Evolutionary conservation across 31 red algal species (phyloP), one percentile per base, ranked within the genome.

Genomic region (Endocladia muricata): DNA sequence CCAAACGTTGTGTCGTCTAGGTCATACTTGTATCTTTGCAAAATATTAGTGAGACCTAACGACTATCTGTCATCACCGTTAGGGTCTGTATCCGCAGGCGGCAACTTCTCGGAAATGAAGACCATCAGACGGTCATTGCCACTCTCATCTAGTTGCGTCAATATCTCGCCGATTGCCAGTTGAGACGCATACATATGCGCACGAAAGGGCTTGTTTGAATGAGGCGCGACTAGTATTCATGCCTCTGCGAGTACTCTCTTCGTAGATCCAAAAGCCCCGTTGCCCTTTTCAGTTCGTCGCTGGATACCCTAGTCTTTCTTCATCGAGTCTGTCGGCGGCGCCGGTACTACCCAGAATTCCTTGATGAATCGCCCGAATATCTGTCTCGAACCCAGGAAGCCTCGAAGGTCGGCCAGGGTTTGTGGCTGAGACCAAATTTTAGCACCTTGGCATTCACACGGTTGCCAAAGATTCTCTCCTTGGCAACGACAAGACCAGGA

Each of bases 391-490:
- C 52, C 70, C n/a, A 76, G 13, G 1, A 85, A 76, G 36, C 56
- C 68, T 70, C 61, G 70, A 28, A 74, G 41, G 8, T 74, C 55
- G 23, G 56, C 76, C n/a, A 76, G 58, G 32, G 70, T 51, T 19
- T 51, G 19, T 15, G 64, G 78, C 22, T 51, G 56, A 13, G 78
- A 65, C 78, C 78, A 82, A 17, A 33, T 36, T 15, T 21, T n/a
- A 82, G 29, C 0, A 55, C 64, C 41, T 82, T 51, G 4, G 51
- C 41, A 37, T 22, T 39, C 25, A 23, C 68, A 13, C 23, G 34
- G 0, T 43, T 33, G 21, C 43, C 1, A 8, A 0, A 30, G 0
- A 72, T 51, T 48, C 68, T 42, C 26, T 72, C 31, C 68, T 49
- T 72, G 23, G 40, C 68, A 22, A 72, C 17, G 3, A 72, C 22